Evolutionary conservation across 805 yeast species (phyloP), one percentile per base, ranked within the genome.

Genomic region (Diddensiella transvaalensis): DNA sequence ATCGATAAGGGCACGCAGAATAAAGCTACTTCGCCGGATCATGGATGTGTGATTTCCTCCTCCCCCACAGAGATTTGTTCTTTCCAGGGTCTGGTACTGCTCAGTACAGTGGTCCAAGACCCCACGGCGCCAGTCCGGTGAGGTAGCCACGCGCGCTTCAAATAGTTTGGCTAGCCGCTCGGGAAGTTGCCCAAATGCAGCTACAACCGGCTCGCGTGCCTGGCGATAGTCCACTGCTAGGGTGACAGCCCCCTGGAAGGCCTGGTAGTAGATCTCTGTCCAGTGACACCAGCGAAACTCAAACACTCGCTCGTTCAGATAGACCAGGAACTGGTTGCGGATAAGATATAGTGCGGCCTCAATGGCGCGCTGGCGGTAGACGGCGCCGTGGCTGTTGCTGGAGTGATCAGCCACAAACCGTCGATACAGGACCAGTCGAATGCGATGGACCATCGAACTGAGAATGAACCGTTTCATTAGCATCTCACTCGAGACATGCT

Each of bases 401-500:
- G 10, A 10, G 32, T 29, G 11, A 29, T 13, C 13, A 6, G 17
- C 37, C 42, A 49, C 22, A 36, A 48, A 50, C 2, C 53, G 51
- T 23, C 46, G 29, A 24, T 35, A 48, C 4, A 50, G 39, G 3
- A 44, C 48, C 29, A 48, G 42, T 19, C 51, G 19, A 8, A 43
- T 44, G 35, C 38, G 52, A 13, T 50, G 53, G 13, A 50, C 41
- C 44, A 50, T 21, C n/a, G 48, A 49, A 38, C 50, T 51, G 4
- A 50, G 32, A 22, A 50, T 40, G 36, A 33, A 50, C 39, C 51
- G 32, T 33, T 50, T 52, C 15, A 50, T 42, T 15, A 33, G 29
- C 4, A 43, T 13, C 29, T 47, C 38, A 17, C 8, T 15, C 8
- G 38, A 10, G 32, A 29, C 13, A 10, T 10, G 13, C 13, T 29